Evolutionary conservation across 139 green algal species (phyloP).

Genomic region (Dunaliella primolecta): DNA sequence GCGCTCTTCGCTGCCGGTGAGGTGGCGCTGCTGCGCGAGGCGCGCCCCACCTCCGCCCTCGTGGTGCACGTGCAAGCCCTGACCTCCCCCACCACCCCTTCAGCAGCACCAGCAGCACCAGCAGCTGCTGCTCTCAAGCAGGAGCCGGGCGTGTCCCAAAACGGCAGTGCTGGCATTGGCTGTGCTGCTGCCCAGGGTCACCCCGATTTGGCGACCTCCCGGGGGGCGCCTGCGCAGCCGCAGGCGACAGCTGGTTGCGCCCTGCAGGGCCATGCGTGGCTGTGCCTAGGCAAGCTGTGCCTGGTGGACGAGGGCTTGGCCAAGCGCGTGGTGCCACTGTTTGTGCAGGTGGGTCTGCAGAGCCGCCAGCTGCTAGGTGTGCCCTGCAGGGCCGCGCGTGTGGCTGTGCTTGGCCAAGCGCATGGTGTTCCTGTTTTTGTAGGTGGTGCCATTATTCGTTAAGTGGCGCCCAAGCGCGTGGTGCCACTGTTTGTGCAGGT

Average conservation of each 20-base stretch:
- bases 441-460: background rate
- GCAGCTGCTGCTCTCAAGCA: conserved; percentile 10
- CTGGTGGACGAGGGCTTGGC: conserved; percentile 72
- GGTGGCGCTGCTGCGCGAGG: conserved; percentile 54
- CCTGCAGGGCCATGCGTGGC: conserved; percentile 68
- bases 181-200: background rate
- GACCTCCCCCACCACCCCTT: conserved; percentile 30
- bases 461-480: too few species aligned
- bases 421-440: conserved; percentile 27
- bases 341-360: conserved; percentile 67
- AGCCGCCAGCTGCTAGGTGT: background rate
- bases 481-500: conserved; percentile 69
- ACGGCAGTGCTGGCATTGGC: background rate
- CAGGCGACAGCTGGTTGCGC: background rate
- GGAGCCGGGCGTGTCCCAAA: background rate
- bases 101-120: conserved; percentile 16
- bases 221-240: background rate
- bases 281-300: conserved; percentile 77
- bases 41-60: conserved; percentile 24
- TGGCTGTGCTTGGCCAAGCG: conserved; percentile 60
- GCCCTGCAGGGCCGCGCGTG: background rate
- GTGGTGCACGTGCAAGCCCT: conserved; percentile 66
- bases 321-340: conserved; percentile 72
- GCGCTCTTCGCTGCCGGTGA: conserved; percentile 68
- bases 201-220: background rate